These are phyloP conservation scores for Kazachstania martiniae DNA, from an alignment of 805 yeast species.

Conservation along the genomic window DNA sequence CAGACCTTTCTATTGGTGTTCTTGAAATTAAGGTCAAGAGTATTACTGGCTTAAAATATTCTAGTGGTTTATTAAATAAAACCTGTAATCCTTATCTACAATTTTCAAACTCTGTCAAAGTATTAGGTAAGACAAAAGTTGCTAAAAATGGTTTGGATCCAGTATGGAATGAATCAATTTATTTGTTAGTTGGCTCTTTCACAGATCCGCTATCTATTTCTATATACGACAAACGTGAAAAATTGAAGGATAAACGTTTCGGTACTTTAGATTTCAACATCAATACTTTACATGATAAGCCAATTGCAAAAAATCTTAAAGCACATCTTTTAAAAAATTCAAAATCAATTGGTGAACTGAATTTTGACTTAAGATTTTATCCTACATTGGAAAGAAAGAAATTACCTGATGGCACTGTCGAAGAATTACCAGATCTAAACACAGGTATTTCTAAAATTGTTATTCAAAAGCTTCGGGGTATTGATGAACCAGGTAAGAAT, in stretches of 20 bases:
- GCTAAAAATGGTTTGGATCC: conserved; percentile 57
- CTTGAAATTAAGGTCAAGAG: conserved; percentile 52
- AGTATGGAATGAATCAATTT: conserved; percentile 71
- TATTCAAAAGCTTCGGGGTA: conserved; percentile 31
- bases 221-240: conserved; percentile 61
- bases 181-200: conserved; percentile 57
- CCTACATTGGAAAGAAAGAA: conserved; percentile 53
- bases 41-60: conserved; percentile 46
- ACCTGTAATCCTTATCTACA: conserved; percentile 82
- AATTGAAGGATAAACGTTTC: conserved; percentile 59
- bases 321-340: conserved; percentile 65
- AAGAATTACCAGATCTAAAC: conserved; percentile 81
- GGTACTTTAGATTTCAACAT: conserved; percentile 68
- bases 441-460: conserved; percentile 64
- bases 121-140: conserved; percentile 55
- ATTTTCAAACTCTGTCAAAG: conserved; percentile 46
- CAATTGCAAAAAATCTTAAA: conserved; percentile 36
- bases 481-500: conserved; percentile 35
- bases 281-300: conserved; percentile 46
- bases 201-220: conserved; percentile 71
- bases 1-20: conserved; percentile 79
- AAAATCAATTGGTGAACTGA: conserved; percentile 65
- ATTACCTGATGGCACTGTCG: conserved; percentile 66
- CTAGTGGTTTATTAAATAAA: conserved; percentile 42
- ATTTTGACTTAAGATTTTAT: conserved; percentile 58